phyloP scores from a whole-genome alignment of 1,284 basidiomycete genomes.

The Gastroboletus turbinatus region DNA sequence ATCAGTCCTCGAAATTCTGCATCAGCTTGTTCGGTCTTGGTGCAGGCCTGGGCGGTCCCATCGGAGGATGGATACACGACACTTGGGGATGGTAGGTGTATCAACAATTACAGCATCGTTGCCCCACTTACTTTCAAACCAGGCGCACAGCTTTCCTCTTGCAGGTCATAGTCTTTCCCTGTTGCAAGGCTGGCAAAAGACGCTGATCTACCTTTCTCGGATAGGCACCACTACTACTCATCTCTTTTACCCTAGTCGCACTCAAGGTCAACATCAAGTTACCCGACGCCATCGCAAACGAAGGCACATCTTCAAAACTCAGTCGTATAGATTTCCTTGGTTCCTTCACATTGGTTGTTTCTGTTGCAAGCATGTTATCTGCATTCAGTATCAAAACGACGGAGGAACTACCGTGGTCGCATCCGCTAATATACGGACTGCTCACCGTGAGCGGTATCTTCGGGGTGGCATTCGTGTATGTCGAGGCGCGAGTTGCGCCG shows the following conservation, averaged over 20 bases:
- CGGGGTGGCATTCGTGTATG: conserved; percentile 61
- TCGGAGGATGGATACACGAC: conserved; percentile 87
- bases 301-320: conserved; percentile 62
- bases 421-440: conserved; percentile 67
- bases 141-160: conserved; percentile 31
- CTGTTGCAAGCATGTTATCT: conserved; percentile 73
- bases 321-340: conserved; percentile 82
- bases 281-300: conserved; percentile 58
- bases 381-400: conserved; percentile 80
- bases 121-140: conserved; percentile 21
- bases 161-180: conserved; percentile 67
- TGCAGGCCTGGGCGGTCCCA: conserved; percentile 83
- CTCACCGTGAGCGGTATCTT: conserved; percentile 56
- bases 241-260: conserved; percentile 67
- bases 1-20: conserved; percentile 10
- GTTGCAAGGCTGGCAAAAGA: conserved; percentile 49
- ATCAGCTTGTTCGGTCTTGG: conserved; percentile 72
- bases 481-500: conserved; percentile 71
- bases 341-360: conserved; percentile 72
- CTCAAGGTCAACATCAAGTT: conserved; percentile 74
- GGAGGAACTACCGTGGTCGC: conserved; percentile 76
- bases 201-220: conserved; percentile 9
- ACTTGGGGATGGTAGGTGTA: conserved; percentile 72
- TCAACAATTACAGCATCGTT: conserved; percentile 7
- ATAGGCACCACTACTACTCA: conserved; percentile 72